Evolutionary conservation across 495 filamentous ascomycete species (phyloP).

Genomic region (Tuber microsphaerosporum): DNA sequence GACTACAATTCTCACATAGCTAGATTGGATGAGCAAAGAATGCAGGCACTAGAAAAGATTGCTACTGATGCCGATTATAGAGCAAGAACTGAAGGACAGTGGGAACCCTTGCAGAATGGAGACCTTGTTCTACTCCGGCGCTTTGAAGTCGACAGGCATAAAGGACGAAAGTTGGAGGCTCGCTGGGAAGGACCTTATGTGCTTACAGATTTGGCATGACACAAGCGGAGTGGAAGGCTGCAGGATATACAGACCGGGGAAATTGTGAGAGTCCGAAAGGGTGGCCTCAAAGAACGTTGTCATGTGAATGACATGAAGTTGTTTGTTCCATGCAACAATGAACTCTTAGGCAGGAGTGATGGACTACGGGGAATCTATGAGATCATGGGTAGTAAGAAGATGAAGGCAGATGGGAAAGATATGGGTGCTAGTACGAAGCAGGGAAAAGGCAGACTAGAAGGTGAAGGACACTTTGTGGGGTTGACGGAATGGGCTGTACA

Average conservation of each 20-base stretch:
- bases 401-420: no score
- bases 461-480: no score
- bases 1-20: no score
- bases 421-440: no score
- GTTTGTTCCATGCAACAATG: neutral
- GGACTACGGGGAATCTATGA: no score
- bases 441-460: no score
- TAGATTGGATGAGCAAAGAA: no score
- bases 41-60: no score
- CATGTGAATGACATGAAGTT: neutral
- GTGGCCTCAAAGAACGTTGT: neutral
- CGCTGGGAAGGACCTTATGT: conserved; percentile 8
- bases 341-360: no score
- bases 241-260: neutral
- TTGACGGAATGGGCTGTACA: no score
- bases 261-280: neutral
- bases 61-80: neutral
- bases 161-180: neutral
- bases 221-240: neutral
- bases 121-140: conserved; percentile 7
- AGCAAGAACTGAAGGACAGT: neutral
- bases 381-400: no score
- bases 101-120: neutral
- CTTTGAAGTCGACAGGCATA: conserved; percentile 5
- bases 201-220: conserved; percentile 1